Evolutionary conservation across 345 rosid species (phyloP).

Genomic region (Cochlearia excelsa): DNA sequence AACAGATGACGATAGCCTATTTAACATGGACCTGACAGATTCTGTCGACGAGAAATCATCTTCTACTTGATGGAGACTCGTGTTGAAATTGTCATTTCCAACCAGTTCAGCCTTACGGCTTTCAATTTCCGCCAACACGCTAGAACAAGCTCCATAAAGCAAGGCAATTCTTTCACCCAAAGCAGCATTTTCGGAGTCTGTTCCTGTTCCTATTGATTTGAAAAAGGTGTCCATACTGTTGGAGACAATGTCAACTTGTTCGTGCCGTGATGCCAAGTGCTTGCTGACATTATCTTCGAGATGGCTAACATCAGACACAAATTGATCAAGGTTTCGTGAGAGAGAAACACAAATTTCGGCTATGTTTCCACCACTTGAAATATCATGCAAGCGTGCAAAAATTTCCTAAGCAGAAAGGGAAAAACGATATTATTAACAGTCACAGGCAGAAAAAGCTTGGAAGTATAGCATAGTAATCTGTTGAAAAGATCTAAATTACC

Average conservation of each 20-base stretch:
- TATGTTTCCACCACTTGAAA: conserved; percentile 42
- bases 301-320: conserved; percentile 39
- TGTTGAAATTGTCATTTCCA: conserved; percentile 37
- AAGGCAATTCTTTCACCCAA: conserved; percentile 49
- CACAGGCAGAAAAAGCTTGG: conserved; percentile 9
- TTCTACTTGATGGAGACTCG: conserved; percentile 35
- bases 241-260: conserved; percentile 47
- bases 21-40: conserved; percentile 49
- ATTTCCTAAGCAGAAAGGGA: conserved; percentile 48
- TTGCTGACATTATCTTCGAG: conserved; percentile 49
- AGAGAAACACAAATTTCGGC: conserved; percentile 45
- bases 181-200: conserved; percentile 48
- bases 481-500: conserved; percentile 41
- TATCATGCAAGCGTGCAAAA: conserved; percentile 38
- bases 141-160: conserved; percentile 69
- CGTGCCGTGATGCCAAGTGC: conserved; percentile 50
- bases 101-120: conserved; percentile 47
- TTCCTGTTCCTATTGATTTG: conserved; percentile 49
- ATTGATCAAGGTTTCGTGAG: conserved; percentile 51
- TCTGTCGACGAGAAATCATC: conserved; percentile 48
- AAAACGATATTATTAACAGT: conserved; percentile 18
- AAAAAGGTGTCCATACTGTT: conserved; percentile 41
- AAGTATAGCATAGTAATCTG: conserved; percentile 10
- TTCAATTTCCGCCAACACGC: conserved; percentile 62
- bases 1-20: conserved; percentile 47